These are phyloP conservation scores for Phylloporus arenicola DNA, from an alignment of 768 basidiomycete genomes.

Conservation along the genomic window DNA sequence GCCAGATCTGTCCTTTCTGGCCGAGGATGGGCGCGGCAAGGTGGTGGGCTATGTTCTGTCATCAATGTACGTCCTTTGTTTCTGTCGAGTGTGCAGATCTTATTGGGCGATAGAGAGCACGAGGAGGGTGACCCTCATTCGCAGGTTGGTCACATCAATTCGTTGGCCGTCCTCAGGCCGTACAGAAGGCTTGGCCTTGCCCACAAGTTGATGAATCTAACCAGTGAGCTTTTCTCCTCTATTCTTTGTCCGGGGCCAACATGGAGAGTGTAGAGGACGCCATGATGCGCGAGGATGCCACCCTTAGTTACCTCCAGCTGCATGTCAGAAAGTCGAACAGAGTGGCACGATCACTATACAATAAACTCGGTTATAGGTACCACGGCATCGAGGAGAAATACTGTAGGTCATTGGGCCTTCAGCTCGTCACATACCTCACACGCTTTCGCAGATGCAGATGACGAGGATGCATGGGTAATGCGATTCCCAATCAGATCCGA, in stretches of 20 bases:
- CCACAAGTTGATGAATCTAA: slow-evolving; percentile 22
- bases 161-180: slow-evolving; percentile 23
- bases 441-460: slow-evolving; percentile 20
- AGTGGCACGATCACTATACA: slow-evolving; percentile 20
- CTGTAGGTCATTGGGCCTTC: slow-evolving; percentile 17
- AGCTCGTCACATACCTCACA: not conserved
- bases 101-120: slow-evolving; percentile 19
- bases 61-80: slow-evolving; percentile 41
- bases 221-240: slow-evolving; percentile 15
- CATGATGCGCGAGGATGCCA: slow-evolving; percentile 15
- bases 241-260: not conserved
- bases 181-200: slow-evolving; percentile 28
- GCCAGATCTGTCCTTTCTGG: slow-evolving; percentile 52
- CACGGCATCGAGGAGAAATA: slow-evolving; percentile 16
- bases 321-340: slow-evolving; percentile 28
- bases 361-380: slow-evolving; percentile 21
- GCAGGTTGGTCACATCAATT: slow-evolving; percentile 27
- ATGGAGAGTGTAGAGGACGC: slow-evolving; percentile 17
- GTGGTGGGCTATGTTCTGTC: slow-evolving; percentile 55
- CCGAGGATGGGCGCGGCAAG: slow-evolving; percentile 43
- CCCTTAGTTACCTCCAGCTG: slow-evolving; percentile 21
- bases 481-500: slow-evolving; percentile 8
- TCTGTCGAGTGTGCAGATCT: not conserved
- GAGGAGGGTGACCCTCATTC: slow-evolving; percentile 9
- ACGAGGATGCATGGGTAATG: slow-evolving; percentile 25